Base-by-base conservation (phyloP, 2,329 filamentous ascomycete species). In the Hypoxylon sp. region DNA sequence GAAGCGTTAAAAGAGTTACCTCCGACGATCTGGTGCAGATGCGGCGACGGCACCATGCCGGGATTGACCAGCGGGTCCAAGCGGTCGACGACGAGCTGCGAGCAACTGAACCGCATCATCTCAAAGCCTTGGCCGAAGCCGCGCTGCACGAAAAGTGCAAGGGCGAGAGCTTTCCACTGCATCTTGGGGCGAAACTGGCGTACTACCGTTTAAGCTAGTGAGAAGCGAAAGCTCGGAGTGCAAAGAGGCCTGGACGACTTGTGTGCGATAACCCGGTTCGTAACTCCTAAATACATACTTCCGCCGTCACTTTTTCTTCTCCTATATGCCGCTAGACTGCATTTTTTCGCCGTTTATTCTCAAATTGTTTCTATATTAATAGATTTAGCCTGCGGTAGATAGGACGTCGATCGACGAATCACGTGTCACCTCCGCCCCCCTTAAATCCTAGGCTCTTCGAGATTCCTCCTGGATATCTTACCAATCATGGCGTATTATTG, bases 81-180 rank as follows among this genome's bases (percentile, higher is more conserved):
- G 6, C 75, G 75, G 27, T 77, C 75, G 35, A 77, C 69, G 46
- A 75, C 73, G 42, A 77, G 72, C 60, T 76, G 70, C 54, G 75
- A 75, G 62, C 75, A 77, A 13, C 72, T 69, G 60, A 77, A 77
- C 1, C 76, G 72, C 72, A 77, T 63, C 77, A 71, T 84, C 77
- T 62, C 80, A 79, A 58, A 77, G 77, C 37, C 55, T 17, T 76
- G 72, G 68, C 69, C 50, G 64, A 42, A 60, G 71, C 67, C 70
- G 50, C 67, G 65, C 70, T 68, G 53, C 51, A 59, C 71, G 64
- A 71, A 24, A 13, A 71, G 66, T 11, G 68, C 63, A 6, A 71
- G 63, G 37, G 69, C 59, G 56, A 71, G 54, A 52, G 67, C 53
- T 67, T 71, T 71, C 71, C 66, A 73, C 71, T 73, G 71, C 71